Conservation (phyloP, 2,329 filamentous ascomycete genomes). For the Emergomyces pasteurianus region DNA sequence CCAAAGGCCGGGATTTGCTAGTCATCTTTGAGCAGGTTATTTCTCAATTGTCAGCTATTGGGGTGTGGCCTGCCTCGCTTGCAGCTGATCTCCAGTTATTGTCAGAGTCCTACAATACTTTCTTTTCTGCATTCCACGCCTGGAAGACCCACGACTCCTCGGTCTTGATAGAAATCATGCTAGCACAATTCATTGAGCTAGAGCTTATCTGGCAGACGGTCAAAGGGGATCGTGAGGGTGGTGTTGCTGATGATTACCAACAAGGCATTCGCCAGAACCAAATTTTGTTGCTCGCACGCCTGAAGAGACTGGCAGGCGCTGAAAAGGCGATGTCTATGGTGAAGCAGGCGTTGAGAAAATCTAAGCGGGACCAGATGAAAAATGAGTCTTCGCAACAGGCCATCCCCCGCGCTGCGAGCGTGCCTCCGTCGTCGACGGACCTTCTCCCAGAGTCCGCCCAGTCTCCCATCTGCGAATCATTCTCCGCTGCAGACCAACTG, state of each 20-base stretch:
- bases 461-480: constrained; percentile 30
- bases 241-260: constrained; percentile 51
- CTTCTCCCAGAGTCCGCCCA: constrained; percentile 26
- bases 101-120: constrained; percentile 46
- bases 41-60: constrained; percentile 36
- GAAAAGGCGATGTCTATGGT: constrained; percentile 50
- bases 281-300: constrained; percentile 48
- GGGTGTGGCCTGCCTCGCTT: constrained; percentile 29
- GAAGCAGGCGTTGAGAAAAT: constrained; percentile 48
- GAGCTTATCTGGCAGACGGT: constrained; percentile 57
- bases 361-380: constrained; percentile 40
- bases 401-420: constrained; percentile 44
- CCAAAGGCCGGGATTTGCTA: constrained; percentile 48
- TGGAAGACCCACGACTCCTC: constrained; percentile 55
- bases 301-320: constrained; percentile 50
- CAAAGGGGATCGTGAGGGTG: constrained; percentile 49
- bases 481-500: constrained; percentile 21
- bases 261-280: constrained; percentile 56
- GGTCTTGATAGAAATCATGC: constrained; percentile 53
- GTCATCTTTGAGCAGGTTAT: constrained; percentile 43
- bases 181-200: constrained; percentile 53
- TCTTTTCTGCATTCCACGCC: constrained; percentile 50
- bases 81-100: constrained; percentile 38
- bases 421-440: constrained; percentile 21
- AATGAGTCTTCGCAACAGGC: constrained; percentile 42